Percentiles rank a stretch among this genome's conserved stretches.
These are phyloP conservation scores for Pichia inconspicua DNA, from an alignment of 1,139 yeast species.

Conservation along the genomic window DNA sequence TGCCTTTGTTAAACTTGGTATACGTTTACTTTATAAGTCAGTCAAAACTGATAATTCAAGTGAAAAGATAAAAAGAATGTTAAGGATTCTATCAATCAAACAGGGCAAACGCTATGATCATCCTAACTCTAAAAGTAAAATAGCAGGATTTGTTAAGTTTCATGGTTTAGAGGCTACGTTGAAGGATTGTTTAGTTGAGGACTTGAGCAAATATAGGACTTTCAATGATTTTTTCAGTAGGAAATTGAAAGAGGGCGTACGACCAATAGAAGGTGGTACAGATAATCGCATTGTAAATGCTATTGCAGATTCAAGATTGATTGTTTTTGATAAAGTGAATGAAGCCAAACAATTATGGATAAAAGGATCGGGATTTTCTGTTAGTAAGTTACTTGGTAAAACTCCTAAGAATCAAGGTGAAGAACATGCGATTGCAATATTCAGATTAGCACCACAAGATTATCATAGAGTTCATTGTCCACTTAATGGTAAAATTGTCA, in stretches of 20 bases:
- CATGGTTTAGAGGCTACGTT: constrained; percentile 56
- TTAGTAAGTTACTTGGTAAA: constrained; percentile 51
- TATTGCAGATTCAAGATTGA: constrained; percentile 85
- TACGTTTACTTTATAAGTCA: constrained; percentile 74
- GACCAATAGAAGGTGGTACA: constrained; percentile 57
- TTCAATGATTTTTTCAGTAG: constrained; percentile 90
- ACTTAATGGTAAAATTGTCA: constrained; percentile 63
- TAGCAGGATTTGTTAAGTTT: constrained; percentile 71
- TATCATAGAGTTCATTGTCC: constrained; percentile 93
- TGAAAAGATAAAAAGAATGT: constrained; percentile 35
- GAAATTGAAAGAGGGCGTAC: constrained; percentile 59
- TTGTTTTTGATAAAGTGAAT: constrained; percentile 56
- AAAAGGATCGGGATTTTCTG: constrained; percentile 72
- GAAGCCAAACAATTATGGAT: constrained; percentile 80
- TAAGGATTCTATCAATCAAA: constrained; percentile 60
- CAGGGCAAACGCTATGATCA: constrained; percentile 82
- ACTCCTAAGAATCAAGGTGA: constrained; percentile 34
- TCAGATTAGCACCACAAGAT: constrained; percentile 93
- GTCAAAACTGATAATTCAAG: constrained; percentile 48
- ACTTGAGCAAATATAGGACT: constrained; percentile 46
- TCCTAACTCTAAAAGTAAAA: constrained; percentile 57
- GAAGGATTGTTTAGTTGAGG: constrained; percentile 52
- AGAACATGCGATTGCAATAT: constrained; percentile 62
- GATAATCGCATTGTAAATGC: constrained; percentile 42
- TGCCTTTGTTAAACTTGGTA: constrained; percentile 79